These are phyloP conservation scores for Didymella glomerata DNA, from an alignment of 2,329 filamentous ascomycete genomes.

Conservation along the genomic window DNA sequence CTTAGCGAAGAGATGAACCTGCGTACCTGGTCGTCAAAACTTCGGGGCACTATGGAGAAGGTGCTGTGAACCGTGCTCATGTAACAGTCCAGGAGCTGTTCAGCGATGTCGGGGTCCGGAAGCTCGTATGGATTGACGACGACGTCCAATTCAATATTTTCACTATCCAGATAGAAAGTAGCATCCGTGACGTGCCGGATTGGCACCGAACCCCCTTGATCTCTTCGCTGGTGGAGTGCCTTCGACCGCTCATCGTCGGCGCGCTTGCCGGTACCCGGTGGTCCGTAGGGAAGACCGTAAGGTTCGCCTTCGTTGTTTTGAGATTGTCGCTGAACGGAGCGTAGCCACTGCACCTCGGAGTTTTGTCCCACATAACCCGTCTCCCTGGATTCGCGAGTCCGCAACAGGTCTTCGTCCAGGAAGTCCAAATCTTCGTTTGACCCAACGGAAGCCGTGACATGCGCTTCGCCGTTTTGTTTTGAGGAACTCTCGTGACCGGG, in stretches of 20 bases:
- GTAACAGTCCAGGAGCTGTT: slow-evolving; percentile 48
- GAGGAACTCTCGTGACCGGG: neutral
- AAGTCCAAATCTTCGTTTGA: slow-evolving; percentile 44
- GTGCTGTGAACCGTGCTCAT: slow-evolving; percentile 48
- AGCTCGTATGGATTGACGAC: slow-evolving; percentile 41
- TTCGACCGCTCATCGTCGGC: slow-evolving; percentile 25
- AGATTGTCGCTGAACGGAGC: slow-evolving; percentile 39
- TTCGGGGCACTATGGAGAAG: slow-evolving; percentile 39
- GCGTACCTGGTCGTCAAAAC: slow-evolving; percentile 35
- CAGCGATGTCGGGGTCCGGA: slow-evolving; percentile 43
- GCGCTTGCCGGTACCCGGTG: slow-evolving; percentile 24
- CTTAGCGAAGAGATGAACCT: slow-evolving; percentile 25
- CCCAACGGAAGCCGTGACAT: slow-evolving; percentile 33
- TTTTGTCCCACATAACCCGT: slow-evolving; percentile 48
- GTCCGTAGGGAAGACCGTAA: slow-evolving; percentile 29
- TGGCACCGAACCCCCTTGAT: slow-evolving; percentile 13
- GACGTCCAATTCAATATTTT: slow-evolving; percentile 38
- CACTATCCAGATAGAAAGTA: slow-evolving; percentile 49
- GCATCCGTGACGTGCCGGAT: slow-evolving; percentile 35
- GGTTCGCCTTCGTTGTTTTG: slow-evolving; percentile 20
- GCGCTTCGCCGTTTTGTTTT: slow-evolving; percentile 28
- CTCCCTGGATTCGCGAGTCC: slow-evolving; percentile 37
- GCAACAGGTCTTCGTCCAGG: slow-evolving; percentile 43
- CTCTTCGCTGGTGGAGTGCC: slow-evolving; percentile 32
- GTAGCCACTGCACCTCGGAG: slow-evolving; percentile 48